These are phyloP conservation scores for Babjeviella inositovora DNA, from an alignment of 805 yeast genomes.

Conservation along the genomic window DNA sequence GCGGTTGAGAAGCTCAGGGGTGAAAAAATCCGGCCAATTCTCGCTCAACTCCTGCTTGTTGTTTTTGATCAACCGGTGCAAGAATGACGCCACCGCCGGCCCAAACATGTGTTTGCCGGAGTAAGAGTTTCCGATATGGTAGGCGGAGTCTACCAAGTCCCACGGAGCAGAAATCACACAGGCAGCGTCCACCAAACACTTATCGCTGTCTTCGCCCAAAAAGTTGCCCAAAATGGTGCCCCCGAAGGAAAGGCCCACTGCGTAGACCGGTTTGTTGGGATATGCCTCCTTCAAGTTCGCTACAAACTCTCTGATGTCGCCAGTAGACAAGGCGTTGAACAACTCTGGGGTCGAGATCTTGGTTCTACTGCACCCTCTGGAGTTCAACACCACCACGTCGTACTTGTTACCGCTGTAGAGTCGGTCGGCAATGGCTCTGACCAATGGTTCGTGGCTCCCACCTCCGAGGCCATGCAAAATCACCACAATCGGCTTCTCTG, in stretches of 20 bases:
- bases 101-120: constrained; percentile 22
- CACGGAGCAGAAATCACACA: constrained; percentile 53
- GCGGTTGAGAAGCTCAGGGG: constrained; percentile 10
- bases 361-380: constrained; percentile 69
- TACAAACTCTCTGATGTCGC: constrained; percentile 47
- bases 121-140: constrained; percentile 18
- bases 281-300: constrained; percentile 28
- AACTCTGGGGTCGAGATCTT: constrained; percentile 53
- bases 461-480: constrained; percentile 66
- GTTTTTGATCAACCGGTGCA: constrained; percentile 24
- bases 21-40: constrained; percentile 9
- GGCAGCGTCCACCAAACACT: constrained; percentile 38
- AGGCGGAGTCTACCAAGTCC: constrained; percentile 46
- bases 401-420: constrained; percentile 30
- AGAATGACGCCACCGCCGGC: constrained; percentile 20
- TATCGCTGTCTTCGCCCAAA: constrained; percentile 48
- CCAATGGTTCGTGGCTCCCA: constrained; percentile 64
- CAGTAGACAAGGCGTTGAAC: constrained; percentile 55
- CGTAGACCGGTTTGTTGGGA: constrained; percentile 49
- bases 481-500: constrained; percentile 39
- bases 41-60: constrained; percentile 17
- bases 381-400: constrained; percentile 42
- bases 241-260: constrained; percentile 62
- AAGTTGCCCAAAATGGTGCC: constrained; percentile 52
- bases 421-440: constrained; percentile 33